Evolutionary conservation across 208 protist species (phyloP).

Genomic region (Naegleria gruberi): DNA sequence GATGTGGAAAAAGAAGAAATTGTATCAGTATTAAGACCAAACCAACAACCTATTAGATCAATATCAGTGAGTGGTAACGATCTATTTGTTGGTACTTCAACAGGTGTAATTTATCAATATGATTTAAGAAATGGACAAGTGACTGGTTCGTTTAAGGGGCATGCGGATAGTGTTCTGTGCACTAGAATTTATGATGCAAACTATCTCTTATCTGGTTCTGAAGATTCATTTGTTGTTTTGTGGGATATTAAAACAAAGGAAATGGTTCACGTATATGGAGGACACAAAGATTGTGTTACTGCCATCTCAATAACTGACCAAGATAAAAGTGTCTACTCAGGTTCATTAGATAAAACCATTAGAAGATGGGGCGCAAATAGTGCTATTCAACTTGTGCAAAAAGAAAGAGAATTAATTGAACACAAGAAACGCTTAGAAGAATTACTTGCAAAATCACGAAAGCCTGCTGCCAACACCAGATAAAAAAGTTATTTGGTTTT

Average conservation of each 20-base stretch:
- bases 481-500: neutral
- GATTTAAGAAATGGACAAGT: neutral
- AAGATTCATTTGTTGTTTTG: neutral
- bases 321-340: neutral
- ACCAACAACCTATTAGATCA: neutral
- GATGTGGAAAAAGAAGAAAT: constrained; percentile 3
- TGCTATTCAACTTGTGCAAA: neutral
- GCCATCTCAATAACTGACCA: neutral
- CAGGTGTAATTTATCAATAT: neutral
- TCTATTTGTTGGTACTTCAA: neutral
- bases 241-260: neutral
- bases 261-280: neutral
- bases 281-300: neutral
- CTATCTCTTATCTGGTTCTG: neutral
- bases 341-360: neutral
- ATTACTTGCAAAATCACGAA: neutral
- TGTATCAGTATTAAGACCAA: neutral
- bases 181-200: neutral
- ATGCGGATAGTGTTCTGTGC: neutral
- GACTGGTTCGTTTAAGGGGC: neutral
- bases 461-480: neutral
- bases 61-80: neutral
- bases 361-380: neutral
- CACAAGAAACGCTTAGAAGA: neutral
- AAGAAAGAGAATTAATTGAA: neutral